Base-by-base conservation (phyloP, 1,284 basidiomycete species). In the Rhodotorula sp. region DNA sequence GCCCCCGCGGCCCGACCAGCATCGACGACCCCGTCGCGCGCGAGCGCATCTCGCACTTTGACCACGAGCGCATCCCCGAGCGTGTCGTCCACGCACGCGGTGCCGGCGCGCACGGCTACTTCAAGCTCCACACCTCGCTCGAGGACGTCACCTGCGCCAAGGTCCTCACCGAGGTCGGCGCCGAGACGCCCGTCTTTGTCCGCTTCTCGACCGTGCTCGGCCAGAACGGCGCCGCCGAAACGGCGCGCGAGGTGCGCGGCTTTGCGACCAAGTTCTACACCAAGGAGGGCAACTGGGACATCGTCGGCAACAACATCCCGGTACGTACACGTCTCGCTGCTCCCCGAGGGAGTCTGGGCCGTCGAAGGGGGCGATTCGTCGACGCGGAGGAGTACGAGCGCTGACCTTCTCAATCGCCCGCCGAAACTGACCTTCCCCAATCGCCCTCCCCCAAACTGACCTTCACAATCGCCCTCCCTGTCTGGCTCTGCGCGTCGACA, bases 231-330 rank as follows among this genome's bases (percentile, higher is more conserved):
- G 90, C 88, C 71, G 88, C 90, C 7, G 89, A 91, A 75, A 90
- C 89, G 37, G 90, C 90, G 34, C 87, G 92, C 56, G 91, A 94
- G 78, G 90, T 91, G 32, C 87, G 92, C 75, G 92, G 92, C 0
- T 94, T 94, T 77, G 91, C 92, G 0, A 83, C 85, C 66, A 89
- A 91, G 78, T 87, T 94, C 77, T 93, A 92, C 80, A 92, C 92
- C 0, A 80, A 88, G 3, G 87, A 90, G 75, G 89, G 89, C 10
- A 91, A 90, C 75, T 93, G 90, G 89, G 92, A 94, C 78, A 82
- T 93, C 48, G 91, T 92, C 63, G 90, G 88, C 27, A 90, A 90
- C 77, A 83, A 89, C 51, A 54, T 27, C 17, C 25, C 48, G 48
- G 48, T 50, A 27, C 25, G 48, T 27, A 10, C 21, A 25, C 25